Evolutionary conservation across 495 filamentous ascomycete genomes (phyloP), one percentile per base, ranked within the genome.

Genomic region (Tuber magnatum): DNA sequence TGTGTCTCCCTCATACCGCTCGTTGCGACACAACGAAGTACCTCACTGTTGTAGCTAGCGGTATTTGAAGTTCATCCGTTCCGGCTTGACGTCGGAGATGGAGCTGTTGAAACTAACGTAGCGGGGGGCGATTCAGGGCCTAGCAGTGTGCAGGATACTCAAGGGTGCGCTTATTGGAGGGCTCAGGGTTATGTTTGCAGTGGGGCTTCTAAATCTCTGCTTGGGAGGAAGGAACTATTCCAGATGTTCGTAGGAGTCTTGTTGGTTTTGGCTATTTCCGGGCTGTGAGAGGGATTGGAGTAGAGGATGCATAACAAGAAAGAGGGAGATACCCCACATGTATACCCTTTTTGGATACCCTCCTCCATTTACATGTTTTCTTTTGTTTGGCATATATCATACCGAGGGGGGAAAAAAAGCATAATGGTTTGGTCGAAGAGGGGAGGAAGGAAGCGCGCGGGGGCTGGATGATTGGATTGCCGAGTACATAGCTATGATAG

Each of bases 81-180:
- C 56, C 28, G 28, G 12, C 56, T 35, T 5, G 51, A 56, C 28
- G n/a, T 32, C 28, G 76, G 71, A 38, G 48, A 69, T 69, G 69
- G 71, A 69, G 41, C 40, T 74, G 51, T 71, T 40, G 56, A 76
- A 75, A 79, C 77, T 79, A 79, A 79, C 77, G 70, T 42, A 69
- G 74, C 35, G 41, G 75, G 44, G 56, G 77, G 40, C 46, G 16
- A 75, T 51, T 68, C 76, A 76, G 73, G 44, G 43, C 61, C 41
- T 69, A 77, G 76, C 35, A 75, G 42, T 74, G 79, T 48, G 51
- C 68, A 73, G 42, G 61, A 65, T 18, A 74, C 74, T 42, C 73
- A 79, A 61, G 80, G 80, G 42, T 82, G 81, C 68, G 81, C 69
- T 41, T 82, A 82, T 70, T 82, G 81, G 81, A 80, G 74, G 44